Conservation (phyloP, 805 yeast species). For the Metschnikowia reukaufii region DNA sequence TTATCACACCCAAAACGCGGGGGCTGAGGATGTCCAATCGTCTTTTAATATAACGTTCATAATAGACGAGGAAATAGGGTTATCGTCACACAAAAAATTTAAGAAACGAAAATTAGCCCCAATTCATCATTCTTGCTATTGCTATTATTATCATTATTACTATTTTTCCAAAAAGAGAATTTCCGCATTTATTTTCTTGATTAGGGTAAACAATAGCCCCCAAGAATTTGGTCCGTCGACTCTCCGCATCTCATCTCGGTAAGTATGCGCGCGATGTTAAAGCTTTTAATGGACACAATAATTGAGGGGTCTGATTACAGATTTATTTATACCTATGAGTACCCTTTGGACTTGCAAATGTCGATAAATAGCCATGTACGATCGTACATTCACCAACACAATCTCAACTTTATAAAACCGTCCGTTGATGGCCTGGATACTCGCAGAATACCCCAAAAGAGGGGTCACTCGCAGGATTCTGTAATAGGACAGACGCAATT, state of each 20-base stretch:
- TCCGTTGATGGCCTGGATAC: background rate
- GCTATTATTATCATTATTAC: no score
- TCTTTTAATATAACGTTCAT: no score
- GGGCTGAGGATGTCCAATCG: no score
- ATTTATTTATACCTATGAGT: background rate
- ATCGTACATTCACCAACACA: constrained; percentile 16
- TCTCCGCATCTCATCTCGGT: background rate
- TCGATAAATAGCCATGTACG: constrained; percentile 14
- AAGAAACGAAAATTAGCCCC: no score
- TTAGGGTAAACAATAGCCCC: no score
- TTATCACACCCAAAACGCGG: no score
- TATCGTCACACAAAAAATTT: no score
- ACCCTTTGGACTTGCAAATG: background rate
- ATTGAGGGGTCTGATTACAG: background rate
- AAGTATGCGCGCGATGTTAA: background rate
- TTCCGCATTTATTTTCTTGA: no score
- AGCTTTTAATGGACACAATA: background rate
- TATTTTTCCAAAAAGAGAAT: no score
- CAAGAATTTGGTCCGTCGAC: no score
- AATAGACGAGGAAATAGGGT: no score
- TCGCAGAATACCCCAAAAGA: background rate
- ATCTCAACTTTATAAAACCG: background rate
- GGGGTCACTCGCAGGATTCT: background rate
- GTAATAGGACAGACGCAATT: background rate
- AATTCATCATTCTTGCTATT: no score